Conservation (phyloP, 2,329 filamentous ascomycete genomes). For the Fusarium penzigii region DNA sequence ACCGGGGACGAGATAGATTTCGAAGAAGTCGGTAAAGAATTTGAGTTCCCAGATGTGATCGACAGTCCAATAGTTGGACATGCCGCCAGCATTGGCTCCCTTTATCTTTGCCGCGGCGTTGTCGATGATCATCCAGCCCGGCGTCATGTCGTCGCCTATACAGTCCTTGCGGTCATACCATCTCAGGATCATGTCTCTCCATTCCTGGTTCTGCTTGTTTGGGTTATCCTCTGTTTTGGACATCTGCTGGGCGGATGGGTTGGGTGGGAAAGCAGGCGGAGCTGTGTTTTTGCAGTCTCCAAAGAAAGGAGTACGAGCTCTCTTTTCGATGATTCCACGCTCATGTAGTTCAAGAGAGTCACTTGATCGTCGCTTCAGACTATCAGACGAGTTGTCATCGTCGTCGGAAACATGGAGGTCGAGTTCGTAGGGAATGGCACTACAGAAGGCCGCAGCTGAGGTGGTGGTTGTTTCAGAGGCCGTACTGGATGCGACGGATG, state of each 20-base stretch:
- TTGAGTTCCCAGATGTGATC: slow-evolving; percentile 12
- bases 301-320: slow-evolving; percentile 2
- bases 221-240: not conserved
- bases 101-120: not conserved
- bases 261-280: slow-evolving; percentile 1
- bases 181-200: not conserved
- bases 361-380: slow-evolving; percentile 1
- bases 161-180: slow-evolving; percentile 4
- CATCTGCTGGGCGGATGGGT: not conserved
- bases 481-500: slow-evolving; percentile 1
- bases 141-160: not conserved
- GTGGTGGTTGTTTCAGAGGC: slow-evolving; percentile 1
- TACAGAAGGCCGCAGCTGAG: slow-evolving; percentile 1
- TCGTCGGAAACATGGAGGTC: not conserved
- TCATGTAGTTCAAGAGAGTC: not conserved
- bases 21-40: slow-evolving; percentile 7
- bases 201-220: not conserved
- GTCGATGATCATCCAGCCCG: not conserved
- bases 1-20: not conserved
- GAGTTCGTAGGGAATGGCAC: slow-evolving; percentile 3
- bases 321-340: slow-evolving; percentile 1
- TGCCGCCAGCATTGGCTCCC: not conserved
- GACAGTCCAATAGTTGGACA: slow-evolving; percentile 1
- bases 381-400: not conserved
- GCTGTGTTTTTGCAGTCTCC: not conserved